Evolutionary conservation across 768 basidiomycete genomes (phyloP).

Genomic region (Mrakia hoshinonis): DNA sequence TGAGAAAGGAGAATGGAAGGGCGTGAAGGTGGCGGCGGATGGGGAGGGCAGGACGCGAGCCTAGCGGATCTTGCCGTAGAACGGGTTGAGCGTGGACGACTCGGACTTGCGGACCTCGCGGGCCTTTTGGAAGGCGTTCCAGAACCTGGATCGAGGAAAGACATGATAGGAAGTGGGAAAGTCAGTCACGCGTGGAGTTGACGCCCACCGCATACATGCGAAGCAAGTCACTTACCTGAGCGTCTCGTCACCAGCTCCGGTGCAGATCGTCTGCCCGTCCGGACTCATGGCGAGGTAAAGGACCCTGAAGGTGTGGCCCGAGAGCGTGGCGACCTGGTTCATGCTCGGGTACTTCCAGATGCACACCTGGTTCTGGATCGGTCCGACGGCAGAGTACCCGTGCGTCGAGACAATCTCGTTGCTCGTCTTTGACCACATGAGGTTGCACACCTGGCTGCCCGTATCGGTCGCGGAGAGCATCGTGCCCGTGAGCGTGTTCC

Average conservation of each 20-base stretch:
- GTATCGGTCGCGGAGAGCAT: constrained; percentile 85
- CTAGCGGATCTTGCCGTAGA: constrained; percentile 27
- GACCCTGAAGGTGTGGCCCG: constrained; percentile 90
- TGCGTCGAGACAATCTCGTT: constrained; percentile 97
- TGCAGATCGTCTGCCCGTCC: constrained; percentile 65
- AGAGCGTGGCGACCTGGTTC: constrained; percentile 87
- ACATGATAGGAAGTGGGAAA: background rate
- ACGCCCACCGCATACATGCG: too few species aligned
- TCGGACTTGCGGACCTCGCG: constrained; percentile 22
- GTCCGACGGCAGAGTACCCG: constrained; percentile 76
- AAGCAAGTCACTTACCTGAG: constrained; percentile 45
- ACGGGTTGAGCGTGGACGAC: constrained; percentile 25
- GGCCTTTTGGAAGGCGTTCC: constrained; percentile 76
- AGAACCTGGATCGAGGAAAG: constrained; percentile 48
- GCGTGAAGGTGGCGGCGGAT: too few species aligned
- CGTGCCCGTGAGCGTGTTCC: constrained; percentile 82
- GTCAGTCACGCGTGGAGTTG: background rate
- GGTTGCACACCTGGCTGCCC: constrained; percentile 84
- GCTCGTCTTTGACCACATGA: constrained; percentile 90
- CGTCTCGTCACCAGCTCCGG: constrained; percentile 95
- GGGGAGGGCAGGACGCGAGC: too few species aligned
- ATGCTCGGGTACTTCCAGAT: constrained; percentile 79
- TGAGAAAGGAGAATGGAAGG: too few species aligned
- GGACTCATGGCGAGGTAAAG: constrained; percentile 41
- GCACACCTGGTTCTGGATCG: constrained; percentile 73